Percentiles rank a stretch among this genome's conserved stretches.
These are phyloP conservation scores for Lodderomyces beijingensis DNA, from an alignment of 1,139 yeast genomes.

Conservation along the genomic window DNA sequence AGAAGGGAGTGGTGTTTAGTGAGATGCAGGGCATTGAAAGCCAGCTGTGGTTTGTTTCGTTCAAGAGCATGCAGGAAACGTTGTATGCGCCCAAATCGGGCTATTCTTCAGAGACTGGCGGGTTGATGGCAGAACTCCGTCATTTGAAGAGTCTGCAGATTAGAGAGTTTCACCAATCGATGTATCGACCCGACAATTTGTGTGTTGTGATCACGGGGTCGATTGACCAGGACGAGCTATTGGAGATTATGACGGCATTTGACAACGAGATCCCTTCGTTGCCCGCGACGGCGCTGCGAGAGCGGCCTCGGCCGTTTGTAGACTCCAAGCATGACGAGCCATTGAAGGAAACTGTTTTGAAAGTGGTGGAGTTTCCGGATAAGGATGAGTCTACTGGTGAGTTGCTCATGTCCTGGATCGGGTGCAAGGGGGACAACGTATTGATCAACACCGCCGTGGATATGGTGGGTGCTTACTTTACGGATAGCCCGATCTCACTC, in stretches of 20 bases:
- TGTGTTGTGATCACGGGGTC: conserved; percentile 82
- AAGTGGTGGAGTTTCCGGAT: conserved; percentile 78
- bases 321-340: conserved; percentile 56
- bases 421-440: conserved; percentile 58
- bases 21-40: conserved; percentile 96
- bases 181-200: conserved; percentile 81
- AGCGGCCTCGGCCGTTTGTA: conserved; percentile 89
- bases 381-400: conserved; percentile 85
- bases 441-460: conserved; percentile 64
- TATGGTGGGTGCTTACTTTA: conserved; percentile 68
- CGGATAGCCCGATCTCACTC: conserved; percentile 69
- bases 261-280: conserved; percentile 52
- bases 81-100: conserved; percentile 53
- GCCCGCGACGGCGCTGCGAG: conserved; percentile 28
- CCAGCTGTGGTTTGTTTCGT: conserved; percentile 71
- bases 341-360: conserved; percentile 36
- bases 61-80: conserved; percentile 56
- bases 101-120: conserved; percentile 93
- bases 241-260: conserved; percentile 56
- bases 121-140: conserved; percentile 73
- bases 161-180: conserved; percentile 61
- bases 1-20: conserved; percentile 94
- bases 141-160: conserved; percentile 70
- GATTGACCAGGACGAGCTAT: conserved; percentile 67
- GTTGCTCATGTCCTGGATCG: conserved; percentile 72